Evolutionary conservation across 371 early-diverging fungal genomes (phyloP), one percentile per base, ranked within the genome.

Genomic region (Actinomortierella ambigua): DNA sequence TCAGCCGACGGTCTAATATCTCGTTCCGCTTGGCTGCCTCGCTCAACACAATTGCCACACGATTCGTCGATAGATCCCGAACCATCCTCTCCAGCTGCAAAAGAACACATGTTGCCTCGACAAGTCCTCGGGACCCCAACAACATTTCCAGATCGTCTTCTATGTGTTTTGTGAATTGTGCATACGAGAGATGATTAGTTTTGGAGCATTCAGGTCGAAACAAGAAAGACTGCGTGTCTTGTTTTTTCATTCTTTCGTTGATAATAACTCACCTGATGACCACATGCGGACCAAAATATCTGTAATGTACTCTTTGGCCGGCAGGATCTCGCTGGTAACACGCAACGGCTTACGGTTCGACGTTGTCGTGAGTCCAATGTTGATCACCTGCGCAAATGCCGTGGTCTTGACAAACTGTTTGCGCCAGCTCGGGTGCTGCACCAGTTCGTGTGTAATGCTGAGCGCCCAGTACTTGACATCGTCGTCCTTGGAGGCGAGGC

Each of bases 381-480:
- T 73, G 46, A 73, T 46, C 26, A 73, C 67, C n/a, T 66, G 73
- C 2, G 47, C 50, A 47, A 73, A 73, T 7, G 73, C 67, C 1
- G 67, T 63, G 1, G 73, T 56, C 42, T 73, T 63, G 15, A 73
- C 66, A 44, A 73, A 66, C 46, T 73, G 67, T 11, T 56, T 62
- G 7, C 63, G 73, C 60, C 66, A 73, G 14, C 52, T 24, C 0
- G 57, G 57, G 20, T 67, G 70, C 22, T 27, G 50, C 9, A 66
- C 83, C 2, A 84, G 80, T 17, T 81, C 85, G 48, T 82, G 82
- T 1, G 83, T 76, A 54, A 85, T 76, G 8, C 88, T 76, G 41
- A 90, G 67, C 13, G 91, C 83, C 93, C 93, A 92, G 50, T 89
- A 90, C 23, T 83, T 81, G 4, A 89, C 85, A 68, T 92, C 92